Evolutionary conservation across 495 filamentous ascomycete species (phyloP), one percentile per base, ranked within the genome.

Genomic region (Aspergillus bertholletiae): DNA sequence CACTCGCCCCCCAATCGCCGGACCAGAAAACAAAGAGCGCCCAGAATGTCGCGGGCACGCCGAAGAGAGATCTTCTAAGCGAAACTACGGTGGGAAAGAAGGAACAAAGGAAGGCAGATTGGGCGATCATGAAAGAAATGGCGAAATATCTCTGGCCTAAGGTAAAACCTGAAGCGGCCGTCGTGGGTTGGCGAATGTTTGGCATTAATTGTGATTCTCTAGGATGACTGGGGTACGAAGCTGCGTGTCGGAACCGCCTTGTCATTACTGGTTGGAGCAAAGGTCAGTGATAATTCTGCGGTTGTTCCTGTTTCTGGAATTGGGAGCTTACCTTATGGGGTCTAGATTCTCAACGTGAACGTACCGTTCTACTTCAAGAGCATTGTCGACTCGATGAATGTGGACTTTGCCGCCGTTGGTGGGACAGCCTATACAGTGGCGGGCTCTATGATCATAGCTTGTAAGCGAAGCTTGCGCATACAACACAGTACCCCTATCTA

Each of bases 121-220:
- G 95, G 94, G 91, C 90, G 7, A 98, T 98, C 44, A 93, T 98
- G 77, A 95, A 90, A 72, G 91, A 97, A 69, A 97, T 98, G 92
- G 84, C 88, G 40, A 85, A 82, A 51, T 98, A 98, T 68, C 72
- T 98, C n/a, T 98, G 94, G 94, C 94, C 94, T 26, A 96, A 94
- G 77, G 83, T 84, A 75, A 52, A 65, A 28, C 26, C 21, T 54
- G 34, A 8, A 20, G 32, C 24, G 32, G 35, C 17, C 30, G 27
- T 7, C 23, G 28, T 11, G 23, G 11, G 15, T 22, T 27, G 23
- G 28, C 24, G 35, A 24, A 17, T 35, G 43, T 52, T 45, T 50
- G 53, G 61, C 51, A n/a, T 47, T 56, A 55, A 58, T 54, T 46
- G 51, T 56, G 40, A 6, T 30, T 17, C 22, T 41, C 49, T 54